Evolutionary conservation across 2,329 filamentous ascomycete genomes (phyloP), one percentile per base, ranked within the genome.

Genomic region (Verticillium isaacii): DNA sequence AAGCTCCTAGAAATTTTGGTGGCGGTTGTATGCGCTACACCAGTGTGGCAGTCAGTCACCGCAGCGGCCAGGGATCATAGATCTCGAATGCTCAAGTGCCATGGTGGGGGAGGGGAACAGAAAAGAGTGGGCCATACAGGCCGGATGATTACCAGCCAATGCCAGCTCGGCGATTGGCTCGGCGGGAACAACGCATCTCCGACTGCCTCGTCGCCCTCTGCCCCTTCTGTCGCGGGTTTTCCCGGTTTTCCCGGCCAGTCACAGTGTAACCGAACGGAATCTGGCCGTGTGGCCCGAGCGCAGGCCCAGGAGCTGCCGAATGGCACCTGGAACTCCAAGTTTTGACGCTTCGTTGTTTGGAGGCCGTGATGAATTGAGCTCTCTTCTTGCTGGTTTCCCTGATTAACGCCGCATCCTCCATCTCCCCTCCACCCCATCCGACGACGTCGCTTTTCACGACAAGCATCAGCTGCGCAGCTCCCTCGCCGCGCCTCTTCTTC

Each of bases 31-130:
- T 52, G n/a, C 3, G 19, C 2, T 52, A 19, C 45, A 41, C 15
- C 17, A 25, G 63, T 64, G 61, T 59, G 61, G 63, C 63, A 59
- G 57, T 50, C 25, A 64, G 63, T 62, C 63, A 64, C 59, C 62
- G 5, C 14, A 17, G 6, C 14, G 14, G 25, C 37, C 7, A 50
- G 15, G 15, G 32, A 34, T 36, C n/a, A 57, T 52, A 39, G 56
- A 52, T 57, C 61, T 62, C 63, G 62, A 59, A 61, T 2, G 39
- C 32, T 29, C 32, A 39, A 32, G 52, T 39, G 23, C 34, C 34
- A 37, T 2, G 9, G 1, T 23, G 14, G 52, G 41, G 59, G 50
- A 23, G n/a, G 45, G 45, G 45, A 52, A n/a, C 29, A 29, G 19
- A 19, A 52, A 25, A 6, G 5, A 55, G 14, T 17, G 32, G 50